Evolutionary conservation across 495 filamentous ascomycete genomes (phyloP), one percentile per base, ranked within the genome.

Genomic region (Aspergillus leporis): DNA sequence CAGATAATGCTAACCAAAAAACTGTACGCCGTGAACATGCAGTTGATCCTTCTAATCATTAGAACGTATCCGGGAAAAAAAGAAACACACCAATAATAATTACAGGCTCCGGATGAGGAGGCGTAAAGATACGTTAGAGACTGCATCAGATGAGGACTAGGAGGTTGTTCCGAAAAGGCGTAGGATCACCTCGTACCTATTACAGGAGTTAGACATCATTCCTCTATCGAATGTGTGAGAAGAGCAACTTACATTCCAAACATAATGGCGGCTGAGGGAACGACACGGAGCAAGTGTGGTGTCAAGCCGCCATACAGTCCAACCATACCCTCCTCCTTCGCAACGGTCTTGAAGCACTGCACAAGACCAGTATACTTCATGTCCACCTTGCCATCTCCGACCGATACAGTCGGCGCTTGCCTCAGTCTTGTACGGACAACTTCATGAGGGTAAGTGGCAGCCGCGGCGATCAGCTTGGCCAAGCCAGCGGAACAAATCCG

Each of bases 181-280:
- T 47, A 93, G 68, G 59, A 93, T 88, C 13, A 82, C 81, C 71
- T 95, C 91, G 67, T 95, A 74, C 70, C 71, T 74, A 34, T 22
- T 19, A 46, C 28, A 13, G 13, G 5, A 45, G 58, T 65, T 57
- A 66, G 58, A 34, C 46, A 58, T 55, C n/a, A 51, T 12, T 40
- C 30, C 45, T 16, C 53, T 13, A 18, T 14, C 19, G 23, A 41
- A 34, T 1, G 0, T 36, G 12, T 9, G n/a, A 21, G 12, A 21
- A 52, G 34, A 40, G 46, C 47, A 48, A 61, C 71, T 66, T 64
- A 96, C 80, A 92, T 92, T 68, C 91, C 91, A 66, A 96, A 96
- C 91, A 93, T 96, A 64, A 97, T 94, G 51, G 89, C 91, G 16
- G 92, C 92, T 58, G 89, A 93, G 3, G 92, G 92, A 12, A 97